Evolutionary conservation across 2,329 filamentous ascomycete species (phyloP), one percentile per base, ranked within the genome.

Genomic region (Orbilia ellipsospora): DNA sequence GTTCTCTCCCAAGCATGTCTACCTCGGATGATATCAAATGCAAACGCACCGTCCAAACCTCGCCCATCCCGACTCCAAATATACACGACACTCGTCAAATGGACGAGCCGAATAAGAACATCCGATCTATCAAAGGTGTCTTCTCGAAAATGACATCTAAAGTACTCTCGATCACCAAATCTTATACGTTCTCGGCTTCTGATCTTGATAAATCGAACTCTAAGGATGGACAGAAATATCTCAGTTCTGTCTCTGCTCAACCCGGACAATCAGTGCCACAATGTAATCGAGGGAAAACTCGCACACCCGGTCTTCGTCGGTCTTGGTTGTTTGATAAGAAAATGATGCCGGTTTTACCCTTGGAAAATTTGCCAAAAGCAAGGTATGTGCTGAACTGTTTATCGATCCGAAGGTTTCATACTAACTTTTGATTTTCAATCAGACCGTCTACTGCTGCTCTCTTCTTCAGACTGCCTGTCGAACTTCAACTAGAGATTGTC

Each of bases 301-400:
- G 64, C 16, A 59, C 57, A 10, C 64, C 72, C 28, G 72, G 72
- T 18, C 44, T 69, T 28, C 51, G 72, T 28, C 57, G 64, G 45
- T 75, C 72, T 16, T 75, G 72, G 72, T n/a, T 75, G 23, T 75
- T 75, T 36, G 72, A 75, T 31, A 75, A 60, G 23, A 36, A 44
- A 52, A 55, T 57, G 23, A 36, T 60, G 26, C 51, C 42, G 16
- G 62, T 56, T 48, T 31, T 61, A 20, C 23, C 36, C 20, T 18
- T 61, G 12, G 55, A 60, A 7, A 20, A 1, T 2, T n/a, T 52
- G 42, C 64, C 59, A 3, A 74, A 54, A 48, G 50, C 59, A 64
- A 64, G 64, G 64, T 65, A 64, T 18, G 61, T 40, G 23, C 42
- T 45, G 12, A 13, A 44, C 20, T 5, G 13, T 36, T 20, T 7